Evolutionary conservation across 306 rosid species (phyloP), one percentile per base, ranked within the genome.

Genomic region (Begonia masoniana): DNA sequence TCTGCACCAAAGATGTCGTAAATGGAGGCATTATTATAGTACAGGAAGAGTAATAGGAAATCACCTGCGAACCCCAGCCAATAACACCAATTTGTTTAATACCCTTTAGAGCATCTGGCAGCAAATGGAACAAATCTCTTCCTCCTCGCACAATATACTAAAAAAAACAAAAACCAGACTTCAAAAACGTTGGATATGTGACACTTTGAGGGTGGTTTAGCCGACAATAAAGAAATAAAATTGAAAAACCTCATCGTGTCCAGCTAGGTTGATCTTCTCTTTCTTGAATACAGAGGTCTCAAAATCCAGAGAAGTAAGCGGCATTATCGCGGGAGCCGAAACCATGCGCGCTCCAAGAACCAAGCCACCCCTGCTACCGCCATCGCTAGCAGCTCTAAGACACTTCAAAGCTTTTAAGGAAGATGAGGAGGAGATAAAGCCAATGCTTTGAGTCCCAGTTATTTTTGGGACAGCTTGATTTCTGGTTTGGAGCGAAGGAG

Each of bases 41-140:
- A 31, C 8, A 31, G 39, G 39, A 31, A 31, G 3, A 31, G 39
- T 31, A 4, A 31, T 7, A 31, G 10, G 24, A 24, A 49, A 43
- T 71, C 19, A 91, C 99, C 99, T 91, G 99, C 0, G 99, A 91
- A 57, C 99, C 99, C 99, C 99, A 91, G 50, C 99, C 99, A 21
- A 91, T 91, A 45, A 91, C 99, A 64, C 99, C 99, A 68, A 91
- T 91, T 78, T 91, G 82, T 81, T 77, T 86, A 63, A 91, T 81
- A 19, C 94, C 96, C 78, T 86, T 91, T 71, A 91, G 77, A 14
- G 99, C 82, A 61, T 78, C 99, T 1, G 81, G 94, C 74, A 91
- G 72, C 69, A 91, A 58, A 71, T 63, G 84, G 72, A 91, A 91
- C 76, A 91, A 71, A 70, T 91, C 82, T 45, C 99, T 81, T 46